A percentile compares a stretch with the other conserved stretches of the same genome.
phyloP scores from a whole-genome alignment of 352 stramenopile genomes.

The Phytophthora aleatoria region DNA sequence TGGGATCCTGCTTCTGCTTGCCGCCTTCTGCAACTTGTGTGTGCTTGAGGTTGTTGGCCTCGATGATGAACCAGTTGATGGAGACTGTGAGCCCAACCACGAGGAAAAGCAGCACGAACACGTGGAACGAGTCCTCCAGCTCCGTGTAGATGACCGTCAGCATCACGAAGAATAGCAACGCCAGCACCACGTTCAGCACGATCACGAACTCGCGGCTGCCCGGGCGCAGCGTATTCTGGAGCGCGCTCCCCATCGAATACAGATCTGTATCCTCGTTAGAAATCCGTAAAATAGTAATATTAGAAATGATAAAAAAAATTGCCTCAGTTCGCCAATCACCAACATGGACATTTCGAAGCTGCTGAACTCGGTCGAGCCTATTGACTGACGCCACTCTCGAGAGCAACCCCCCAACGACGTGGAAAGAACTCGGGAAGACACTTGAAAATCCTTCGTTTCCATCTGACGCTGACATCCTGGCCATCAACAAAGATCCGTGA shows the following conservation, averaged over 20 bases:
- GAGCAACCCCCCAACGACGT: neutral
- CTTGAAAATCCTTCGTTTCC: neutral
- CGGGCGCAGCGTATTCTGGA: conserved; percentile 62
- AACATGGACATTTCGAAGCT: conserved; percentile 13
- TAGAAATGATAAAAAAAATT: neutral
- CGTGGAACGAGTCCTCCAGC: conserved; percentile 81
- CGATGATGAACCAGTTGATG: conserved; percentile 89
- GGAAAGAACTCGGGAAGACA: neutral
- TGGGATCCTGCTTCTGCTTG: conserved; percentile 17
- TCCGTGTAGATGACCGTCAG: conserved; percentile 77
- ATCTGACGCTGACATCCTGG: neutral
- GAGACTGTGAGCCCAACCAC: conserved; percentile 78
- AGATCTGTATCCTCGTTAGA: neutral
- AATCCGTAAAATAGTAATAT: neutral
- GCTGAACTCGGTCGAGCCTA: conserved; percentile 2
- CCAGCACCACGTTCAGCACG: conserved; percentile 69
- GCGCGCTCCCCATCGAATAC: conserved; percentile 21
- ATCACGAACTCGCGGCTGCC: conserved; percentile 80
- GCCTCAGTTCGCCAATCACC: neutral
- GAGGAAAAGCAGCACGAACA: conserved; percentile 87
- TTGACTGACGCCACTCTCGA: neutral
- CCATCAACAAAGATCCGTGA: neutral
- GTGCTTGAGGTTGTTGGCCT: conserved; percentile 69
- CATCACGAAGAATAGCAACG: conserved; percentile 77
- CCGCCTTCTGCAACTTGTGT: conserved; percentile 21